Evolutionary conservation across 768 basidiomycete species (phyloP).

Genomic region (Suillus tomentosus): DNA sequence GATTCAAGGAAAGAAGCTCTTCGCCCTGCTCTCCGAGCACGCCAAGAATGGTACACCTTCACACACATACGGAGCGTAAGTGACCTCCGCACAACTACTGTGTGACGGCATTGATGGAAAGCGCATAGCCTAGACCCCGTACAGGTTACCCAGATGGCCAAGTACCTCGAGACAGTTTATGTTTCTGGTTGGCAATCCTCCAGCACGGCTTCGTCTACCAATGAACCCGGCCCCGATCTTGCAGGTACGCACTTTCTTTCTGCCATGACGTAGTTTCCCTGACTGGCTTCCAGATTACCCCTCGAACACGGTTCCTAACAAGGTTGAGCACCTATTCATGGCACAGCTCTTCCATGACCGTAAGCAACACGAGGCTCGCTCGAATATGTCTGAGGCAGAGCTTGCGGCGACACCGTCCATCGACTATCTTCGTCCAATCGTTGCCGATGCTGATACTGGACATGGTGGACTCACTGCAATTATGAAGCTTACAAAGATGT

Average conservation of each 20-base stretch:
- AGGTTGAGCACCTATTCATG: slow-evolving; percentile 97
- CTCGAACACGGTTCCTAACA: slow-evolving; percentile 97
- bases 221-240: slow-evolving; percentile 98
- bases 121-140: slow-evolving; percentile 90
- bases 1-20: slow-evolving; percentile 85
- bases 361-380: slow-evolving; percentile 86
- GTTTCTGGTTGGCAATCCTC: slow-evolving; percentile 97
- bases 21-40: slow-evolving; percentile 71
- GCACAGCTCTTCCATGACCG: slow-evolving; percentile 99
- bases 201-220: slow-evolving; percentile 89
- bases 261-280: background rate
- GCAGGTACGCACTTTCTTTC: slow-evolving; percentile 58
- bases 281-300: slow-evolving; percentile 73
- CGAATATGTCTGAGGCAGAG: slow-evolving; percentile 67
- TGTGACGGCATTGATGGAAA: slow-evolving; percentile 8
- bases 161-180: slow-evolving; percentile 97
- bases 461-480: slow-evolving; percentile 98
- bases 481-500: slow-evolving; percentile 99
- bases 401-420: slow-evolving; percentile 68
- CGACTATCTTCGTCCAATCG: slow-evolving; percentile 91
- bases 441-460: slow-evolving; percentile 98
- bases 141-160: slow-evolving; percentile 98
- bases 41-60: slow-evolving; percentile 77
- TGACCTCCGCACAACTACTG: slow-evolving; percentile 26
- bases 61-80: slow-evolving; percentile 98